phyloP scores from a whole-genome alignment of 73 alveolate genomes.

The Effrenium voratum region DNA sequence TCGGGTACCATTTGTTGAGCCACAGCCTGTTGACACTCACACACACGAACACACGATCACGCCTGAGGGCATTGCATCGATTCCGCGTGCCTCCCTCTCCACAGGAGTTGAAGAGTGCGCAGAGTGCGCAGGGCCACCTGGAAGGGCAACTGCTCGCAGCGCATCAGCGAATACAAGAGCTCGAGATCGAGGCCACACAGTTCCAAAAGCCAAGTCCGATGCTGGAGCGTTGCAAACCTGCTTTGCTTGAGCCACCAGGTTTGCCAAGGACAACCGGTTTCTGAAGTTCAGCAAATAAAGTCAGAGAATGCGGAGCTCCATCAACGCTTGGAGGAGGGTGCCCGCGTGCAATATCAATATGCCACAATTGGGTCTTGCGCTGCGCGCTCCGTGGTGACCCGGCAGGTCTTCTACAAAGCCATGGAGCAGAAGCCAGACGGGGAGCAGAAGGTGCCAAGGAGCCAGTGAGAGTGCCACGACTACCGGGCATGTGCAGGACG shows the following conservation, averaged over 20 bases:
- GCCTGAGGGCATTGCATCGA: too few species aligned
- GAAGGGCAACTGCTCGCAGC: constrained; percentile 63
- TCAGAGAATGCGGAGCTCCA: constrained; percentile 55
- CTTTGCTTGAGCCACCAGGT: too few species aligned
- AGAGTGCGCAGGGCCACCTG: not conserved
- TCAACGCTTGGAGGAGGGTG: constrained; percentile 55
- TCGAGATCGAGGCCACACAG: too few species aligned
- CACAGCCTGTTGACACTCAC: too few species aligned
- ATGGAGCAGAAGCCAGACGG: constrained; percentile 34
- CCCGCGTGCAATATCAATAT: not conserved
- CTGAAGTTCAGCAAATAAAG: constrained; percentile 31
- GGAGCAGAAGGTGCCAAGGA: not conserved
- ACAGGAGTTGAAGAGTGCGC: not conserved
- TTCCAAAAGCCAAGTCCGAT: too few species aligned
- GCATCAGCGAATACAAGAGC: constrained; percentile 21
- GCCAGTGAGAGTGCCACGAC: not conserved
- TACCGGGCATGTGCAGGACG: too few species aligned
- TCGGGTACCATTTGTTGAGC: too few species aligned
- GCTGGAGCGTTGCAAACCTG: too few species aligned
- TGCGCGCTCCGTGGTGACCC: not conserved
- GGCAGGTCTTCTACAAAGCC: constrained; percentile 74
- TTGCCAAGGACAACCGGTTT: too few species aligned
- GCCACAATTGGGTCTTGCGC: not conserved
- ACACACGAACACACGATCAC: too few species aligned
- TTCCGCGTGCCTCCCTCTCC: too few species aligned